Percentiles rank a stretch among this genome's conserved stretches.
phyloP scores from a whole-genome alignment of 73 alveolate genomes.

The Paramecium sexaurelia region DNA sequence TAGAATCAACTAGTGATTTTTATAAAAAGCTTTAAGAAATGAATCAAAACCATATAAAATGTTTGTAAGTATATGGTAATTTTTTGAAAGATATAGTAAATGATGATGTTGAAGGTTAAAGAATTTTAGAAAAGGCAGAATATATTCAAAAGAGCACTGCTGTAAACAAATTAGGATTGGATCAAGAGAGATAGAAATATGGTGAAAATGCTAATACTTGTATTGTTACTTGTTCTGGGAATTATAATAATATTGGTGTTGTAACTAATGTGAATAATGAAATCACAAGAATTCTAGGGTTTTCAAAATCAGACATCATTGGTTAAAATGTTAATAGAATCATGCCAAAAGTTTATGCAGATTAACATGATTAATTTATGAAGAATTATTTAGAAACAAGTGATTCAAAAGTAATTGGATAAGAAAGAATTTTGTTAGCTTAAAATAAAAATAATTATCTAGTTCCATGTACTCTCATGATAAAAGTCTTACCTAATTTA shows the following conservation, averaged over 20 bases:
- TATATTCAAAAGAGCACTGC: constrained; percentile 60
- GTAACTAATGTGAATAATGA: constrained; percentile 61
- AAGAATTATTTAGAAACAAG: constrained; percentile 66
- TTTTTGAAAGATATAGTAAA: constrained; percentile 60
- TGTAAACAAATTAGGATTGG: constrained; percentile 58
- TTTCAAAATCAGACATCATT: constrained; percentile 60
- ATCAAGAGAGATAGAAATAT: constrained; percentile 64
- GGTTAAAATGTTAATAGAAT: constrained; percentile 67
- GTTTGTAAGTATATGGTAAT: constrained; percentile 65
- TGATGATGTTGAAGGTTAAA: constrained; percentile 69
- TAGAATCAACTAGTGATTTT: constrained; percentile 62
- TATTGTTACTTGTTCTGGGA: constrained; percentile 68
- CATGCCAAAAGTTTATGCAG: constrained; percentile 69
- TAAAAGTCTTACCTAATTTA: constrained; percentile 65
- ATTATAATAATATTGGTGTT: constrained; percentile 64
- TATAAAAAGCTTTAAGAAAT: constrained; percentile 61
- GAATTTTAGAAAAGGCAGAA: constrained; percentile 65
- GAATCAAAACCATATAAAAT: constrained; percentile 68
- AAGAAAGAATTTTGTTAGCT: constrained; percentile 54
- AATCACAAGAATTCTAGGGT: constrained; percentile 67
- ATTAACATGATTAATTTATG: constrained; percentile 65
- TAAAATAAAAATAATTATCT: constrained; percentile 54
- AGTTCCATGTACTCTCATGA: constrained; percentile 70
- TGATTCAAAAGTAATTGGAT: constrained; percentile 68
- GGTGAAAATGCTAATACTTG: constrained; percentile 70